These are phyloP conservation scores for Melampsora larici-populina DNA, from an alignment of 1,284 basidiomycete species.

Conservation along the genomic window DNA sequence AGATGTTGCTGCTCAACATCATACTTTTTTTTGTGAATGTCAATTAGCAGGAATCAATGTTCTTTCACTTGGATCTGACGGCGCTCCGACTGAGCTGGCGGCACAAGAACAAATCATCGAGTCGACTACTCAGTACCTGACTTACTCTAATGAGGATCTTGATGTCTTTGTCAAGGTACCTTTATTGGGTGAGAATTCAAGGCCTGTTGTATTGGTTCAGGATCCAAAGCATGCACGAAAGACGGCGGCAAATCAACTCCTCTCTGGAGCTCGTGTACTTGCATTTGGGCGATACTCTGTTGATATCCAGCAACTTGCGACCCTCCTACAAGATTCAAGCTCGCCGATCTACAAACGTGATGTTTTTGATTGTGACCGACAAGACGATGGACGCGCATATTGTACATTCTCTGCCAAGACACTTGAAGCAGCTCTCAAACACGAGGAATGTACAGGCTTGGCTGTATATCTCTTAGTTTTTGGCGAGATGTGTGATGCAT, in stretches of 20 bases:
- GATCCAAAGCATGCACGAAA: slow-evolving; percentile 22
- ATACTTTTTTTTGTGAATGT: neutral
- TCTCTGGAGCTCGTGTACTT: slow-evolving; percentile 2
- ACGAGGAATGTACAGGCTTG: slow-evolving; percentile 9
- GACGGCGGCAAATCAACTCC: neutral
- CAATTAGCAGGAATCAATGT: slow-evolving; percentile 7
- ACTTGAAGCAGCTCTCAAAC: too few relatives aligned
- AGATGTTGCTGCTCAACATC: neutral
- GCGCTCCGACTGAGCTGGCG: too few relatives aligned
- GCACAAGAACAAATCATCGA: too few relatives aligned
- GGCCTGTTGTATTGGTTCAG: neutral
- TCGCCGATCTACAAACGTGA: neutral
- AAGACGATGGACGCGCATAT: too few relatives aligned
- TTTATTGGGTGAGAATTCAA: neutral
- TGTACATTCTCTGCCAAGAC: too few relatives aligned
- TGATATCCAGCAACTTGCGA: slow-evolving; percentile 8
- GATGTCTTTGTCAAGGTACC: slow-evolving; percentile 1
- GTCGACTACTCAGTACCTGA: too few relatives aligned
- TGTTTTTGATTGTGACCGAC: slow-evolving; percentile 16
- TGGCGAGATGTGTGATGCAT: slow-evolving; percentile 14
- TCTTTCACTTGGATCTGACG: too few relatives aligned
- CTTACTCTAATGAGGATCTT: too few relatives aligned
- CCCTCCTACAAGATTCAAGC: neutral
- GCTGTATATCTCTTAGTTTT: slow-evolving; percentile 9
- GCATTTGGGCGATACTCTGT: slow-evolving; percentile 14